These are phyloP conservation scores for Fusarium nanum DNA, from an alignment of 2,329 filamentous ascomycete genomes.

Conservation along the genomic window DNA sequence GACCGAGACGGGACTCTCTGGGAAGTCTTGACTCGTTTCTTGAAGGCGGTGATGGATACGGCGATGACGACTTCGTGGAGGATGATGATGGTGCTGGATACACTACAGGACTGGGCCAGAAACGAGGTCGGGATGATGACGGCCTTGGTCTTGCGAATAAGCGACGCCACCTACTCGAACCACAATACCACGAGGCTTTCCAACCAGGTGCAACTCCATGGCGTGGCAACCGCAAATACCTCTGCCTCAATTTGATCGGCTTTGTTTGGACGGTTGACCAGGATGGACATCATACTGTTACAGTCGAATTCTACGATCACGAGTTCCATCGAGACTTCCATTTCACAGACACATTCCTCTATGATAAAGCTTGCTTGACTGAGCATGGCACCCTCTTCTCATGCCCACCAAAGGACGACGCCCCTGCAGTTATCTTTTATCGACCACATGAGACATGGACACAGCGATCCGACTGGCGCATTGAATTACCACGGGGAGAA, in stretches of 20 bases:
- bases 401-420: conserved; percentile 74
- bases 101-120: conserved; percentile 65
- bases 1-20: conserved; percentile 70
- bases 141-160: conserved; percentile 60
- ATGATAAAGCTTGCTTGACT: conserved; percentile 94
- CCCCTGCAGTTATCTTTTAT: conserved; percentile 89
- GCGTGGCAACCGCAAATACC: conserved; percentile 92
- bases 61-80: conserved; percentile 84
- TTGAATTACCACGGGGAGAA: conserved; percentile 87
- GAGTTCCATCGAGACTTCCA: conserved; percentile 94
- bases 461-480: conserved; percentile 88
- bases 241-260: conserved; percentile 92
- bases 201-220: conserved; percentile 96
- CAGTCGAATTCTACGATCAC: conserved; percentile 96
- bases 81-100: conserved; percentile 97
- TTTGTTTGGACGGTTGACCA: conserved; percentile 98
- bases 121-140: conserved; percentile 63
- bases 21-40: conserved; percentile 89
- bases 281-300: conserved; percentile 91
- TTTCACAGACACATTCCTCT: conserved; percentile 95
- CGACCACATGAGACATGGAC: conserved; percentile 98
- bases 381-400: conserved; percentile 89
- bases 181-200: conserved; percentile 84
- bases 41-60: conserved; percentile 63
- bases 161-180: conserved; percentile 62